Evolutionary conservation across 768 basidiomycete genomes (phyloP).

Genomic region (Chalciporus pseudorubinellus): DNA sequence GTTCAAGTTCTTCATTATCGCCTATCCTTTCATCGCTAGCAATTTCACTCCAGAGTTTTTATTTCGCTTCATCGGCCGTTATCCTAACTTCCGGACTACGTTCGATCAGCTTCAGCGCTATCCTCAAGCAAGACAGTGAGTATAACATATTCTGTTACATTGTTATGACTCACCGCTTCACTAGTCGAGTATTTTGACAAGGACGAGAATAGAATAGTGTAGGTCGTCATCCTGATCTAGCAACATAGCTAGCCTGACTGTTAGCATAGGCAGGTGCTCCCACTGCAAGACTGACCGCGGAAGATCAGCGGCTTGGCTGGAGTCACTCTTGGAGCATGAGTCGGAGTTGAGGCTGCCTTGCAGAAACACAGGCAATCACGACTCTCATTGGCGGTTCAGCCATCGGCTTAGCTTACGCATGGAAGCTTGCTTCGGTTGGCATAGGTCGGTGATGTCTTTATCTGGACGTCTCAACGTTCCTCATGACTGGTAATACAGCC

Average conservation of each 20-base stretch:
- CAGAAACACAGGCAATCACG: constrained; percentile 71
- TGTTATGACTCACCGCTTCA: not conserved
- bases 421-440: constrained; percentile 79
- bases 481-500: constrained; percentile 32
- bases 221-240: constrained; percentile 20
- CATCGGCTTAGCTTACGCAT: constrained; percentile 75
- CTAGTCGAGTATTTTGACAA: constrained; percentile 85
- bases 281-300: constrained; percentile 77
- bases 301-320: constrained; percentile 89
- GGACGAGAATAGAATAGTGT: constrained; percentile 79
- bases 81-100: constrained; percentile 70
- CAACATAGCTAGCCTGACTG: not conserved
- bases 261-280: constrained; percentile 68
- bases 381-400: constrained; percentile 70
- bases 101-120: constrained; percentile 68
- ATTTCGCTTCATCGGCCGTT: constrained; percentile 68
- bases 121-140: constrained; percentile 84
- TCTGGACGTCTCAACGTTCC: too few species aligned
- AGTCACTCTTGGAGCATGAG: constrained; percentile 77
- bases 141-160: not conserved
- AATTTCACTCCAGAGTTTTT: constrained; percentile 68
- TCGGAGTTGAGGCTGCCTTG: constrained; percentile 8
- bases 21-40: constrained; percentile 60
- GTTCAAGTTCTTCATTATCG: constrained; percentile 73
- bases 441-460: constrained; percentile 37